Evolutionary conservation across 441 rosid genomes (phyloP).

Genomic region (Pelargonium citronellum): DNA sequence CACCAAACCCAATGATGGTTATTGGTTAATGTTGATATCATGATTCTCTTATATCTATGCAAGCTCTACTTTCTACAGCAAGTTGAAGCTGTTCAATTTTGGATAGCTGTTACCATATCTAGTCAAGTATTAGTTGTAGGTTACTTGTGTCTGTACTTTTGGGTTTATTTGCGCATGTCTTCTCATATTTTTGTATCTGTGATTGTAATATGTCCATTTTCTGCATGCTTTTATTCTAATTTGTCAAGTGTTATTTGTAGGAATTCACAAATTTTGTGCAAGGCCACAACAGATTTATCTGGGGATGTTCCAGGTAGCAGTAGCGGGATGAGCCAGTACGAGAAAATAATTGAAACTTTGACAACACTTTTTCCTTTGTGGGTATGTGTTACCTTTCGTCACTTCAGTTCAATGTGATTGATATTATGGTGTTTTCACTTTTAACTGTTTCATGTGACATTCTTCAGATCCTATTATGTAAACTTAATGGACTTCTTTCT

Average conservation of each 20-base stretch:
- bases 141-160: not conserved
- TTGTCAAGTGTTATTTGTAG: constrained; percentile 28
- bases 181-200: not conserved
- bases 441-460: not conserved
- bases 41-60: not conserved
- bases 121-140: not conserved
- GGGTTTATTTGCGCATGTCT: not conserved
- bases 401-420: constrained; percentile 7
- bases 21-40: not conserved
- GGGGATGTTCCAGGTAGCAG: constrained; percentile 49
- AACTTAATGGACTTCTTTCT: not conserved
- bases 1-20: not conserved
- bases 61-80: not conserved
- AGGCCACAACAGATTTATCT: constrained; percentile 55
- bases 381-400: constrained; percentile 40
- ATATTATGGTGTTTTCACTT: not conserved
- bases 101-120: not conserved
- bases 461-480: not conserved
- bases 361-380: constrained; percentile 86
- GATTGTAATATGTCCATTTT: not conserved
- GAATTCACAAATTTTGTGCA: constrained; percentile 40
- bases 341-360: constrained; percentile 70
- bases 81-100: not conserved
- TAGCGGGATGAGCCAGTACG: constrained; percentile 56
- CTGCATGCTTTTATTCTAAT: constrained; percentile 1